Percentiles rank a stretch among this genome's conserved stretches.
phyloP scores from a whole-genome alignment of 805 yeast species.

The Hanseniaspora lachancei region DNA sequence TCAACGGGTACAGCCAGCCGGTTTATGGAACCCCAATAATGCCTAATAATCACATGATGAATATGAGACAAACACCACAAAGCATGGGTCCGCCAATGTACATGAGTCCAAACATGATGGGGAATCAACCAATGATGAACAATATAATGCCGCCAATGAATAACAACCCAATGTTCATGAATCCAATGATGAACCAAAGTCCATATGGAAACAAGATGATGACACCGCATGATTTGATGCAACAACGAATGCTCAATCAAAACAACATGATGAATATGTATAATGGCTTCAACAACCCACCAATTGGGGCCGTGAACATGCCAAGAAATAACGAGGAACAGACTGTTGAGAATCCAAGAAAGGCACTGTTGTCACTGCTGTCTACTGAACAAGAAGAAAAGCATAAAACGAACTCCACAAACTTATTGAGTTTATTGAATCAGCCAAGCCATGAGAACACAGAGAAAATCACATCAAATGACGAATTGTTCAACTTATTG shows the following conservation, averaged over 20 bases:
- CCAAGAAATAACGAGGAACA: not conserved
- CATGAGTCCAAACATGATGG: slow-evolving; percentile 3
- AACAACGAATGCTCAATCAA: not conserved
- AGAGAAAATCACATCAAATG: slow-evolving; percentile 3
- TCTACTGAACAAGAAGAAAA: not conserved
- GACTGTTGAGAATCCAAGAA: not conserved
- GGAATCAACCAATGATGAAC: not conserved
- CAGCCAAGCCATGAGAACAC: not conserved
- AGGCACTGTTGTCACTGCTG: slow-evolving; percentile 1
- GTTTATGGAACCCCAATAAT: not conserved
- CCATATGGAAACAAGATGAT: not conserved
- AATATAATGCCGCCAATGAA: not conserved
- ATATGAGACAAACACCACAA: slow-evolving; percentile 1
- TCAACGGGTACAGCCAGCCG: not conserved
- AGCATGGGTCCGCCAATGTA: not conserved
- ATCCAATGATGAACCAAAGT: slow-evolving; percentile 13
- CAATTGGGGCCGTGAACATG: not conserved
- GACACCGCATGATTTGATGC: not conserved
- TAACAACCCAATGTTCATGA: not conserved
- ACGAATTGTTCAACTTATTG: not conserved
- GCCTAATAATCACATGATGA: not conserved
- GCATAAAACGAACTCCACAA: not conserved
- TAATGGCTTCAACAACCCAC: not conserved
- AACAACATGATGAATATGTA: slow-evolving; percentile 3
- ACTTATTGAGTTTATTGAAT: not conserved